Base-by-base conservation (phyloP, 176 grass and related monocot genomes). In the Melocanna baccifera region DNA sequence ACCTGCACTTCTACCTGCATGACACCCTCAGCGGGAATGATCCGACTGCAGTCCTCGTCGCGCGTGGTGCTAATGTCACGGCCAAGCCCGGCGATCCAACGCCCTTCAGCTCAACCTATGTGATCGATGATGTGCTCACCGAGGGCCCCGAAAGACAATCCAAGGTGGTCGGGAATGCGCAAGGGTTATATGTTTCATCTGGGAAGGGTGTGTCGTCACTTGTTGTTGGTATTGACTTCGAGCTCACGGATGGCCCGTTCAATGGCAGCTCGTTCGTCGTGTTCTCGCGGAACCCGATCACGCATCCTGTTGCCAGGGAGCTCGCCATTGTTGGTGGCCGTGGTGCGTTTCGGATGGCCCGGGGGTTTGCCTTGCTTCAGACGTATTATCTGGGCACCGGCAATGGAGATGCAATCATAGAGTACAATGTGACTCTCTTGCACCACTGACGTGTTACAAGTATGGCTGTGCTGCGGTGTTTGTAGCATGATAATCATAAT, bases 301-400 rank as follows among this genome's bases (percentile, higher is more conserved):
- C 19, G 47, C 20, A 14, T 0, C 42, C 57, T 0, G 46, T 50
- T 16, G 73, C 56, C 0, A 85, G 85, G 15, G 91, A 93, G 67
- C 66, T 93, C 32, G 81, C 91, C 50, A 25, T 93, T 63, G 73
- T 93, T 77, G 91, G 91, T 50, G 91, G 91, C 45, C 88, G 85
- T 1, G 91, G 91, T 22, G 28, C 23, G 42, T 93, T 93, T 10
- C 77, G 88, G 55, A 79, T 93, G 85, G 91, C 88, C 3, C 32
- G 53, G 29, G 91, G 91, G 0, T 88, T 70, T 7, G 88, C 85
- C 19, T 2, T 76, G 50, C 84, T 93, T 1, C 67, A 29, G 23
- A 90, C 88, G 7, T 9, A 77, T 22, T 81, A 30, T 47, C 1
- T 83, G 12, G 73, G 81, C 75, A 16, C 2, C 11, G 56, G 11